Evolutionary conservation across 495 filamentous ascomycete genomes (phyloP), one percentile per base, ranked within the genome.

Genomic region (Chaetomium tenue): DNA sequence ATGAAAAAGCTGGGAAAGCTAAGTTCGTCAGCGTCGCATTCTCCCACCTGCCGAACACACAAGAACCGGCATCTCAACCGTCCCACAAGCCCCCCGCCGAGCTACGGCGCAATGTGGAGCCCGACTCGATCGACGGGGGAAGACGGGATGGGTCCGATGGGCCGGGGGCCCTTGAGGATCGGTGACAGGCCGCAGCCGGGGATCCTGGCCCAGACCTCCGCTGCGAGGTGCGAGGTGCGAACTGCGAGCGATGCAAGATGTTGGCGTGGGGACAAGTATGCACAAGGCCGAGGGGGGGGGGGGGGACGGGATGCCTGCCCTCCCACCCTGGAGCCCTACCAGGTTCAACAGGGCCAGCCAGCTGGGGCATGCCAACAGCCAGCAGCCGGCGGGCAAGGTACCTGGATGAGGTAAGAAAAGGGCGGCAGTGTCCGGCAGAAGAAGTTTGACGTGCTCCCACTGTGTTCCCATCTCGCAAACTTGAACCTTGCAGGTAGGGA

Each of bases 141-240:
- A 5, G 37, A 16, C 55, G 55, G 55, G 15, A 42, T 25, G 55
- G 4, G 55, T 44, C 55, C 55, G 55, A 58, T 58, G 55, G 55
- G 39, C 55, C 55, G 20, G 55, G 15, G 18, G 23, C 7, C 11
- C 23, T n/a, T 42, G 23, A 15, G 20, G 55, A 56, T 56, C 53
- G 53, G 33, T 56, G 53, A 6, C 39, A 58, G 55, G 46, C 46
- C 48, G 48, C 54, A 12, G 55, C 20, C 20, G 39, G 55, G 39
- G 55, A 16, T 11, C 37, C 22, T 44, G 22, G 39, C 13, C 33
- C 20, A 58, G 28, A 37, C 22, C 52, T 15, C 28, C 52, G 40
- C 16, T 15, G 40, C 40, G 40, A 44, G 13, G 3, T 44, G 13
- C 40, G 16, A 15, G 40, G 3, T 44, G 13, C 40, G 16, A 15